phyloP scores from a whole-genome alignment of 345 rosid species.

The Kernera saxatilis region DNA sequence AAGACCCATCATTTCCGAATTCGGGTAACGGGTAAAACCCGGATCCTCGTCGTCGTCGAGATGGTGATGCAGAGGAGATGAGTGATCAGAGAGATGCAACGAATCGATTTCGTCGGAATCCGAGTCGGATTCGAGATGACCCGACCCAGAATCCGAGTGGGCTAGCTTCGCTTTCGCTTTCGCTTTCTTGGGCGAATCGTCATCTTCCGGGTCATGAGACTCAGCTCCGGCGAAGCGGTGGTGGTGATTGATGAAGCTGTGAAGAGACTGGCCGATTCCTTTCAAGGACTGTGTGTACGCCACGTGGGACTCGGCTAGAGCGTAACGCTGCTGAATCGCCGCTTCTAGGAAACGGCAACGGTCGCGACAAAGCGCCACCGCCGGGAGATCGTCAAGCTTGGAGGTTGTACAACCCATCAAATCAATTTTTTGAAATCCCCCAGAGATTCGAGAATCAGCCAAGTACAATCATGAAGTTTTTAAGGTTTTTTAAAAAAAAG shows the following conservation, averaged over 20 bases:
- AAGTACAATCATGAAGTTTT: background rate
- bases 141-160: constrained; percentile 52
- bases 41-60: background rate
- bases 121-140: constrained; percentile 49
- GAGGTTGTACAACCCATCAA: constrained; percentile 83
- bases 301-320: constrained; percentile 66
- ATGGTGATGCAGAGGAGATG: constrained; percentile 56
- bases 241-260: constrained; percentile 40
- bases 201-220: constrained; percentile 3
- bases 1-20: too few relatives aligned
- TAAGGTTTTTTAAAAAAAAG: background rate
- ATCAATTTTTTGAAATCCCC: background rate
- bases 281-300: constrained; percentile 54
- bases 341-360: constrained; percentile 60
- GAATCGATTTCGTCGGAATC: constrained; percentile 48
- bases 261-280: constrained; percentile 46
- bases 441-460: constrained; percentile 12
- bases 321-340: constrained; percentile 66
- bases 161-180: background rate
- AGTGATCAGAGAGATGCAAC: constrained; percentile 40
- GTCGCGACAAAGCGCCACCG: constrained; percentile 77
- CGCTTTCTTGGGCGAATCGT: constrained; percentile 16
- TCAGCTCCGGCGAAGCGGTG: constrained; percentile 18
- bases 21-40: background rate
- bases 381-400: constrained; percentile 88